Evolutionary conservation across 495 filamentous ascomycete species (phyloP).

Genomic region (Ramalina intermedia): DNA sequence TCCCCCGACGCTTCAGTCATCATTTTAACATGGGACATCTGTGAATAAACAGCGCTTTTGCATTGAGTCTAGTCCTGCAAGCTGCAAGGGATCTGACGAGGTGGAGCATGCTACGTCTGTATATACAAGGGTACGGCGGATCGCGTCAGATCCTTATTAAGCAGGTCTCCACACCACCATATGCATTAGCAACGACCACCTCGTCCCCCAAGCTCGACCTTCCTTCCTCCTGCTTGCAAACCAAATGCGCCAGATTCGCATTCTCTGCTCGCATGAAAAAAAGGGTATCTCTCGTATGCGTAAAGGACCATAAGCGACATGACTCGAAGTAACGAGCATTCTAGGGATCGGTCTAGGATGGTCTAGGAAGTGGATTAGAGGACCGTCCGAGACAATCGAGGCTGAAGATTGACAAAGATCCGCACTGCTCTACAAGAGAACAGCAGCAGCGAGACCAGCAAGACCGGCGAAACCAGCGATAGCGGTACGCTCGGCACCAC

Average conservation of each 20-base stretch:
- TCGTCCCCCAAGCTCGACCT: no score
- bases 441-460: conserved; percentile 13
- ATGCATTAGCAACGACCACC: no score
- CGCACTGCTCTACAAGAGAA: conserved; percentile 8
- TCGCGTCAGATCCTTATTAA: no score
- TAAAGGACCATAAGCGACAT: conserved; percentile 10
- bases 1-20: no score
- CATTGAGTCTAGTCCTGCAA: no score
- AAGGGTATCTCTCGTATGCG: neutral
- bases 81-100: no score
- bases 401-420: neutral
- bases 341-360: neutral
- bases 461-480: conserved; percentile 10
- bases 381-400: neutral
- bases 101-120: no score
- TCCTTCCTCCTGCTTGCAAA: no score
- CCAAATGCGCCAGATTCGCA: no score
- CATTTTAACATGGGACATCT: no score
- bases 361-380: neutral
- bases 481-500: conserved; percentile 8
- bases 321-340: neutral
- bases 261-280: neutral
- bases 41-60: neutral
- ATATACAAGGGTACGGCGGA: no score
- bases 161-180: no score